These are phyloP conservation scores for Suillus luteus DNA, from an alignment of 768 basidiomycete genomes.

Conservation along the genomic window DNA sequence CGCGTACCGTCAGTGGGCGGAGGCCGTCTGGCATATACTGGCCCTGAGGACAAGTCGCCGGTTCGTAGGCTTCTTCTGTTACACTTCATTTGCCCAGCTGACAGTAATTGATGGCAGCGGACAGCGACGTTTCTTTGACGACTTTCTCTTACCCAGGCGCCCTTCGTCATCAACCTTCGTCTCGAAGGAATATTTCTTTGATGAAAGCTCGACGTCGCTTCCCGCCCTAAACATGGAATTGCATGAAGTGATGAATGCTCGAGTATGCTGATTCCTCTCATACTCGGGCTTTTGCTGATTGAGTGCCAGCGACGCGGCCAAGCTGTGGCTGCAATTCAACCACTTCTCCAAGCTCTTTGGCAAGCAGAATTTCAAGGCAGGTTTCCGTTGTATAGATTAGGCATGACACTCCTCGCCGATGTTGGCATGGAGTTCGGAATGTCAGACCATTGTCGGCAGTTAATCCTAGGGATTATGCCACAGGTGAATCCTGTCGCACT, in stretches of 20 bases:
- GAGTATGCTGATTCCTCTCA: constrained; percentile 34
- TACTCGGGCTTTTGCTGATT: constrained; percentile 15
- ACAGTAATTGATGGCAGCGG: constrained; percentile 45
- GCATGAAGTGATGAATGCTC: constrained; percentile 43
- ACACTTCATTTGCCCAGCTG: constrained; percentile 5
- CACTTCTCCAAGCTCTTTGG: constrained; percentile 73
- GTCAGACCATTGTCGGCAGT: constrained; percentile 59
- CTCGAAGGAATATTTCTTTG: constrained; percentile 58
- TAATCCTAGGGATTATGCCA: constrained; percentile 80
- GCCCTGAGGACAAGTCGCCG: constrained; percentile 67
- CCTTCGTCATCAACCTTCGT: constrained; percentile 55
- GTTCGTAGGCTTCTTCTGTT: constrained; percentile 40
- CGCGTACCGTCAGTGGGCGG: constrained; percentile 74
- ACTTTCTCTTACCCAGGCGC: constrained; percentile 60
- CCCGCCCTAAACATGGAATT: constrained; percentile 45
- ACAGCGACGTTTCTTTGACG: constrained; percentile 64
- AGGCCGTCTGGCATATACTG: constrained; percentile 77
- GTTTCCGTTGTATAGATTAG: constrained; percentile 66
- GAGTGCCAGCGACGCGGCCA: constrained; percentile 60
- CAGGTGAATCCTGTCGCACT: constrained; percentile 51
- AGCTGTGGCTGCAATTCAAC: constrained; percentile 60
- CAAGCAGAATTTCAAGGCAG: constrained; percentile 77
- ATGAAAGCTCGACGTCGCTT: constrained; percentile 33
- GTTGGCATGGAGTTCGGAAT: constrained; percentile 77
- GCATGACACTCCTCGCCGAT: constrained; percentile 75